Percentiles rank a stretch among this genome's conserved stretches.
Evolutionary conservation across 2,329 filamentous ascomycete species (phyloP).

Genomic region (Podosphaera aphanis): DNA sequence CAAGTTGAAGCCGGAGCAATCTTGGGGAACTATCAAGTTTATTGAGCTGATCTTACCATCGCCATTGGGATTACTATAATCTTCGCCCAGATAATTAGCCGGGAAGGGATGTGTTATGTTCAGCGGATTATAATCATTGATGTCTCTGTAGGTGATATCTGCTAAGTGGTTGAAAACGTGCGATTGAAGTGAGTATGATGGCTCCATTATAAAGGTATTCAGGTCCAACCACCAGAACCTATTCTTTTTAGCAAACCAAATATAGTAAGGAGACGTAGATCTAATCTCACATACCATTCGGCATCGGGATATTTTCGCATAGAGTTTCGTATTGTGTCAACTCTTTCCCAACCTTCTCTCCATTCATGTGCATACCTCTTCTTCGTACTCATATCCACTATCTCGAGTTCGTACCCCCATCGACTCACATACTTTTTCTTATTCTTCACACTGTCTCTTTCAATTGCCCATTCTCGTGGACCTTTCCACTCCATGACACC

Average conservation of each 20-base stretch:
- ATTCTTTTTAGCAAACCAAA: slow-evolving; percentile 13
- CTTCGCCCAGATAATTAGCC: slow-evolving; percentile 50
- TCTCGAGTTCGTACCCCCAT: slow-evolving; percentile 91
- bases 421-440: slow-evolving; percentile 67
- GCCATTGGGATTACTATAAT: slow-evolving; percentile 47
- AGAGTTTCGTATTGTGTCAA: slow-evolving; percentile 70
- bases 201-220: slow-evolving; percentile 96
- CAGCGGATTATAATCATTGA: slow-evolving; percentile 86
- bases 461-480: slow-evolving; percentile 89
- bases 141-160: slow-evolving; percentile 67
- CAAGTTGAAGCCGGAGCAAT: slow-evolving; percentile 88
- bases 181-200: slow-evolving; percentile 63
- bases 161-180: slow-evolving; percentile 72
- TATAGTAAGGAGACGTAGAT: neutral
- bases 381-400: slow-evolving; percentile 97
- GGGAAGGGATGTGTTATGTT: slow-evolving; percentile 72
- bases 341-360: slow-evolving; percentile 98
- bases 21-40: slow-evolving; percentile 73
- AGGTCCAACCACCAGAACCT: slow-evolving; percentile 99
- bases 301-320: slow-evolving; percentile 87
- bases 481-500: slow-evolving; percentile 99
- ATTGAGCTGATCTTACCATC: slow-evolving; percentile 60
- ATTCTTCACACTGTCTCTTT: slow-evolving; percentile 85
- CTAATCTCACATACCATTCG: slow-evolving; percentile 51
- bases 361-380: slow-evolving; percentile 97